Evolutionary conservation across 2,329 filamentous ascomycete genomes (phyloP).

Genomic region (Colletotrichum sp.): DNA sequence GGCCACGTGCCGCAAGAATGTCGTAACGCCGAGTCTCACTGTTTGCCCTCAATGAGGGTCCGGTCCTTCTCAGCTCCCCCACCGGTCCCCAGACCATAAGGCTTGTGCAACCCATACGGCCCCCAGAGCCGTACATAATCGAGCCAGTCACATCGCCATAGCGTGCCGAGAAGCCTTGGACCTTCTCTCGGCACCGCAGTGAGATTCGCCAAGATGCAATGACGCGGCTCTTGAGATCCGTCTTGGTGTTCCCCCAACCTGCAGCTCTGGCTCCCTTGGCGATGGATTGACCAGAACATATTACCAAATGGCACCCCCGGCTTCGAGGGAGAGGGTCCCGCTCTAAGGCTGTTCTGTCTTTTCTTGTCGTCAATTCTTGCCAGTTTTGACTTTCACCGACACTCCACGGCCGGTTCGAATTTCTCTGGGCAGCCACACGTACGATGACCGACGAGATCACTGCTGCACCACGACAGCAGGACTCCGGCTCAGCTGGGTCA

Average conservation of each 20-base stretch:
- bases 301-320: background rate
- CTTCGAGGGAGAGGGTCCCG: background rate
- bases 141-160: background rate
- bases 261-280: background rate
- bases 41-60: background rate
- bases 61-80: background rate
- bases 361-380: background rate
- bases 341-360: background rate
- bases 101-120: background rate
- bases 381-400: background rate
- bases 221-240: conserved; percentile 10
- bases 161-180: conserved; percentile 10
- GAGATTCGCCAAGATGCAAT: conserved; percentile 14
- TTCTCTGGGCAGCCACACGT: background rate
- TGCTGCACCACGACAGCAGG: conserved; percentile 49
- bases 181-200: conserved; percentile 8
- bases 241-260: background rate
- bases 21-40: background rate
- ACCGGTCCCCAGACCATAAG: background rate
- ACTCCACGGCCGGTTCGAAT: background rate
- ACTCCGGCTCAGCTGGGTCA: conserved; percentile 45
- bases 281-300: background rate
- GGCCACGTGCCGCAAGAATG: background rate
- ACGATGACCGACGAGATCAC: conserved; percentile 58
- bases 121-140: background rate